Conservation (phyloP, 257 asterid genomes). For the Cinchona pubescens region DNA sequence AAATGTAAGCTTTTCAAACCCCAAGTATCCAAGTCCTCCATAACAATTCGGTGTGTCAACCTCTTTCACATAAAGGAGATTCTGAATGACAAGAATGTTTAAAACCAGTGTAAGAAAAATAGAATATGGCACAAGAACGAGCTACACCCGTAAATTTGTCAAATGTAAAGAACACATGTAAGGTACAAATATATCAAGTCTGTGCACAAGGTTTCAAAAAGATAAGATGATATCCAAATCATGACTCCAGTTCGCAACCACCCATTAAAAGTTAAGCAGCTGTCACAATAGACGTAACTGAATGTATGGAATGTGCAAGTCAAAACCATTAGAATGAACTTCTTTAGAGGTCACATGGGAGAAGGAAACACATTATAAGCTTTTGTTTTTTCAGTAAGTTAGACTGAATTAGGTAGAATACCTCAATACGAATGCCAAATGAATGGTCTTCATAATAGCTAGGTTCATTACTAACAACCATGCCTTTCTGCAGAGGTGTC, state of each 20-base stretch:
- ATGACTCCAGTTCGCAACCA: not conserved
- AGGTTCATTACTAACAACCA: conserved; percentile 98
- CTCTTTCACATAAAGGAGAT: conserved; percentile 82
- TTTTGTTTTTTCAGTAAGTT: not conserved
- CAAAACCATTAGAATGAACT: not conserved
- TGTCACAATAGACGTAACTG: not conserved
- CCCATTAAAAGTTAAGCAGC: not conserved
- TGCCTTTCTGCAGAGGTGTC: conserved; percentile 89
- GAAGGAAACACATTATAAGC: not conserved
- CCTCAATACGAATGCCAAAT: conserved; percentile 98
- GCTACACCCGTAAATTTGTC: not conserved
- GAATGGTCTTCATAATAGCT: conserved; percentile 96
- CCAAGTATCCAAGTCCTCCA: conserved; percentile 83
- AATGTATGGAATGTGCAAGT: not conserved
- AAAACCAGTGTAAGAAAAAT: conserved; percentile 16
- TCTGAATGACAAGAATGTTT: conserved; percentile 47
- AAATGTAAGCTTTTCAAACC: conserved; percentile 90
- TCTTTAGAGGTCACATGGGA: not conserved
- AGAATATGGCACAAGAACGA: not conserved
- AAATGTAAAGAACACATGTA: not conserved
- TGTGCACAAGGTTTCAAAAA: not conserved
- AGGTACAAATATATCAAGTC: not conserved
- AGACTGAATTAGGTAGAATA: conserved; percentile 27
- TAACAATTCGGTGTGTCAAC: conserved; percentile 71
- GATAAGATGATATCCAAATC: not conserved